Conservation (phyloP, 768 basidiomycete species). For the Kwoniella sp. region DNA sequence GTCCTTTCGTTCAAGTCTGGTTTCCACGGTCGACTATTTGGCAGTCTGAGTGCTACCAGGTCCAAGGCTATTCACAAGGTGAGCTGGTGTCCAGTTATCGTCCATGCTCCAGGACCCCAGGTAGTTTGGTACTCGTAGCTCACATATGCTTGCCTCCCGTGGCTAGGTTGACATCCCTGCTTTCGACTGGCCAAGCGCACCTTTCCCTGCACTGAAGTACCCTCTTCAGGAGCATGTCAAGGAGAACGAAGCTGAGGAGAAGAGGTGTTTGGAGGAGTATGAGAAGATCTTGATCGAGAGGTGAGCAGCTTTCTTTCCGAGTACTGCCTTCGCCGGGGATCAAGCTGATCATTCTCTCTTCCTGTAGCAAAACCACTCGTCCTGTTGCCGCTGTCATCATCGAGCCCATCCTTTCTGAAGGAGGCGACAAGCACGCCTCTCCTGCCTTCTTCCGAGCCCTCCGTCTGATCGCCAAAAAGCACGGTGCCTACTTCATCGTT, state of each 20-base stretch:
- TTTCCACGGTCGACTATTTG: conserved; percentile 59
- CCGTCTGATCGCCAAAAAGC: conserved; percentile 54
- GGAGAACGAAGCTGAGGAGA: conserved; percentile 57
- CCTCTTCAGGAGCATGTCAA: conserved; percentile 55
- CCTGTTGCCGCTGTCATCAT: conserved; percentile 59
- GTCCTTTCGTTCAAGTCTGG: conserved; percentile 57
- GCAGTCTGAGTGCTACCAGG: conserved; percentile 56
- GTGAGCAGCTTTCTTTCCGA: conserved; percentile 31
- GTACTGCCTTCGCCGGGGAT: too few relatives aligned
- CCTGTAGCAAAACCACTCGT: conserved; percentile 44
- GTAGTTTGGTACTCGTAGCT: conserved; percentile 3
- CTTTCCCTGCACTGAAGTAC: conserved; percentile 58
- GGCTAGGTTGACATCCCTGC: conserved; percentile 57
- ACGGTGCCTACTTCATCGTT: conserved; percentile 58
- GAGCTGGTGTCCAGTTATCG: not conserved
- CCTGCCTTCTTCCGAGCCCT: conserved; percentile 56
- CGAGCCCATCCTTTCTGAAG: conserved; percentile 58
- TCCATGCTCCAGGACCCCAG: not conserved
- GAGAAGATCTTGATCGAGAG: conserved; percentile 49
- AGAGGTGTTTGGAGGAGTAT: conserved; percentile 48
- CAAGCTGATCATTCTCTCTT: too few relatives aligned
- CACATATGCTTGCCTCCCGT: not conserved
- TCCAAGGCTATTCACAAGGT: conserved; percentile 59
- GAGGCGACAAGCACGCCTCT: conserved; percentile 59
- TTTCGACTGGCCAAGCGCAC: conserved; percentile 58